Evolutionary conservation across 2,329 filamentous ascomycete genomes (phyloP).

Genomic region (Microsporum audouinii): DNA sequence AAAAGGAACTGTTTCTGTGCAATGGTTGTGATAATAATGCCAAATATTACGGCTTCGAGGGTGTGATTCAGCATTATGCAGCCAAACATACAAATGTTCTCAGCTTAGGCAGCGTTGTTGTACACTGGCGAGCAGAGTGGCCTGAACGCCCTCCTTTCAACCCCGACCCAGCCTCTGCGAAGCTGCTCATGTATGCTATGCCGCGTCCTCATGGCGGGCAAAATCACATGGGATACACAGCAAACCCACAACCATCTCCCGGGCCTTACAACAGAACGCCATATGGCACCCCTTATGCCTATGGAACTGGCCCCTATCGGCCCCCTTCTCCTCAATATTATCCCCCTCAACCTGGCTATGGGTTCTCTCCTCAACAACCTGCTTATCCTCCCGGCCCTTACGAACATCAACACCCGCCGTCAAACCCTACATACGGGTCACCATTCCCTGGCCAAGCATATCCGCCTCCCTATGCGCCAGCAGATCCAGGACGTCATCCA

Average conservation of each 20-base stretch:
- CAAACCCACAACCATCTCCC: constrained; percentile 16
- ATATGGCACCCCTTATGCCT: constrained; percentile 24
- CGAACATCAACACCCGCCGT: constrained; percentile 14
- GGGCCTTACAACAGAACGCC: constrained; percentile 24
- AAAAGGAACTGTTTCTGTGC: constrained; percentile 67
- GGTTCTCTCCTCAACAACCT: constrained; percentile 16
- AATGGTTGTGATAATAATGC: constrained; percentile 52
- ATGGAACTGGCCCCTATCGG: constrained; percentile 20
- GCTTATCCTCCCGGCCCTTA: constrained; percentile 15
- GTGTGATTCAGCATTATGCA: constrained; percentile 70
- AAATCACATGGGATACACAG: constrained; percentile 12
- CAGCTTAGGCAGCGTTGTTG: constrained; percentile 59
- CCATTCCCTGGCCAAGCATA: constrained; percentile 17
- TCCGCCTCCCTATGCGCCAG: constrained; percentile 15
- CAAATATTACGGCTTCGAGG: constrained; percentile 65
- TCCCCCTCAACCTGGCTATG: constrained; percentile 15
- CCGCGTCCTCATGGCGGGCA: constrained; percentile 19
- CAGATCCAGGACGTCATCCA: constrained; percentile 14
- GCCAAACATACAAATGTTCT: constrained; percentile 66
- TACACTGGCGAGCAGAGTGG: constrained; percentile 74
- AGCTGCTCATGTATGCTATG: constrained; percentile 28
- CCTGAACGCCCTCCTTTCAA: constrained; percentile 63
- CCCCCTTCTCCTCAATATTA: constrained; percentile 24
- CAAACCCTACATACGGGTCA: constrained; percentile 15
- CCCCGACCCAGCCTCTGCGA: constrained; percentile 43